These are phyloP conservation scores for Neofusicoccum ribis DNA, from an alignment of 2,329 filamentous ascomycete species.

Conservation along the genomic window DNA sequence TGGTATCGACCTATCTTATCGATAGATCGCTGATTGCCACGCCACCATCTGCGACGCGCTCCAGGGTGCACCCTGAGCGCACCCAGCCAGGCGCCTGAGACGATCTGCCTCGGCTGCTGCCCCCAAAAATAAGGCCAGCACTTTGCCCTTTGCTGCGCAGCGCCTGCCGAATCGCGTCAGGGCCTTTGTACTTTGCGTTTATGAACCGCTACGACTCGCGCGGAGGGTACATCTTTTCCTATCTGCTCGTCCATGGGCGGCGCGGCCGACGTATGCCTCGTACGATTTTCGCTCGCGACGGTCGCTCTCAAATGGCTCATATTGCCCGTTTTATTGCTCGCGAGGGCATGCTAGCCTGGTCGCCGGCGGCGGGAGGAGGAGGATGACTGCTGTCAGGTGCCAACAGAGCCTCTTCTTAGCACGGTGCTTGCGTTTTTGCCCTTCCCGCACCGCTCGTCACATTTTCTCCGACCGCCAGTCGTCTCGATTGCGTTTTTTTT, in stretches of 20 bases:
- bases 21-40: constrained; percentile 14
- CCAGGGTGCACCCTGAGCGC: not conserved
- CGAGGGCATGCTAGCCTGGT: not conserved
- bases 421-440: not conserved
- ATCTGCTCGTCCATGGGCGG: not conserved
- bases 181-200: not conserved
- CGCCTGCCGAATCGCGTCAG: not conserved
- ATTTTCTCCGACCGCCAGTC: not conserved
- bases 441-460: not conserved
- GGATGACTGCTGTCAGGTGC: not conserved
- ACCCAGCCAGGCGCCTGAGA: not conserved
- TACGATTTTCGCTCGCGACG: not conserved
- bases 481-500: not conserved
- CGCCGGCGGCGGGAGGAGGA: not conserved
- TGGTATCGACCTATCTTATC: constrained; percentile 1
- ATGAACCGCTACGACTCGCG: not conserved
- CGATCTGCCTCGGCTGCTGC: not conserved
- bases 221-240: not conserved
- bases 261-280: not conserved
- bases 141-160: too few relatives aligned
- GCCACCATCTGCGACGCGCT: constrained; percentile 8
- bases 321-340: too few relatives aligned
- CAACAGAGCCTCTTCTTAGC: constrained; percentile 1
- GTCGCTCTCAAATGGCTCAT: too few relatives aligned
- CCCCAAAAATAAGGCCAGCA: not conserved